Base-by-base conservation (phyloP, 2,329 filamentous ascomycete species). In the Ramularia collo-cygni region DNA sequence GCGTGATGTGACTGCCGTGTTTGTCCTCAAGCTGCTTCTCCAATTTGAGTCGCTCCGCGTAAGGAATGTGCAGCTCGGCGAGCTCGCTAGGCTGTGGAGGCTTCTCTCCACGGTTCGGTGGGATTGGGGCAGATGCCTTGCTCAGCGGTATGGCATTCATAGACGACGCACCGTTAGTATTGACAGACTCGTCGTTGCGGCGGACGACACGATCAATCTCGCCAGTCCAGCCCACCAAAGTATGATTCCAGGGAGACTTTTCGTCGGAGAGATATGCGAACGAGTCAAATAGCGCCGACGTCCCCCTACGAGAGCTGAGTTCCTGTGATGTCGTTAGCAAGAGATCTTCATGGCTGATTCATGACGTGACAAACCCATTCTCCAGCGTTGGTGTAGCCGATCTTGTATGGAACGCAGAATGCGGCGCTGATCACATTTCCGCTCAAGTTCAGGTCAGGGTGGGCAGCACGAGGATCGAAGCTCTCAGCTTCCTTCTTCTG, bases 191-290 rank as follows among this genome's bases (percentile, higher is more conserved):
- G n/a, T 47, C 44, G 26, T 44, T 40, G 10, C 43, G 45, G 16
- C 60, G 59, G n/a, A 63, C 50, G 17, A 55, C 46, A 8, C 57
- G 53, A 28, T 56, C 56, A 28, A 72, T 68, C 45, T 96, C 90
- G 43, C 90, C 90, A 3, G 90, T 95, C 90, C 90, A 96, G 32
- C 87, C 89, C 38, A 96, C 85, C 4, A 95, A 76, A 1, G 82
- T 92, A 66, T 95, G 90, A 55, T 88, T 86, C 89, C 89, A 96
- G 14, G 83, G 80, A 2, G 83, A 81, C 30, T 83, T 75, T 40
- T 83, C 73, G n/a, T 88, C 93, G 3, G 88, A 85, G 31, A 96
- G 78, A 64, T 93, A 82, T 40, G 82, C 77, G 57, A 96, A 88
- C 8, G 88, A 89, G 62, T 95, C 88, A 65, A 93, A 93, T 24